Base-by-base conservation (phyloP, 192 early-diverging fungal species). In the Glomus cerebriforme region DNA sequence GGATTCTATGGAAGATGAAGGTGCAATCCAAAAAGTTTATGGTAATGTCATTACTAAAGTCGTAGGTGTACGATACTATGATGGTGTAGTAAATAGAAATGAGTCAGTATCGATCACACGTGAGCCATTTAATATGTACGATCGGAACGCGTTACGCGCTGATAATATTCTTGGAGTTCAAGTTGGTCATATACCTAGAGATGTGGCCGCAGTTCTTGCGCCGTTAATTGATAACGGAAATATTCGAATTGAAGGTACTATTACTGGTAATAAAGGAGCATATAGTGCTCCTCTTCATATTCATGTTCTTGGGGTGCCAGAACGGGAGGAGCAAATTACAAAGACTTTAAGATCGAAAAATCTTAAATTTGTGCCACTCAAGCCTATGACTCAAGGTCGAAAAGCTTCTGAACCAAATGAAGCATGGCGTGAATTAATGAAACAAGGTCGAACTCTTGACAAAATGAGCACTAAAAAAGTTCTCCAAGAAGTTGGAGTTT, bases 151-250 rank as follows among this genome's bases (percentile, higher is more conserved):
- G 3, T 12, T 63, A 0, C n/a, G 60, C 1, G 60, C 27, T 63
- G 60, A 63, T 63, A 63, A 63, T 63, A 63, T 10, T 63, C 60
- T 63, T 26, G 60, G 60, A 29, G 27, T 12, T 63, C 60, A 63
- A 63, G 60, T 63, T 63, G 60, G 60, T 29, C 60, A 63, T 63
- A 63, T 63, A 27, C 60, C 60, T 27, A 24, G n/a, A 63, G 60
- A 63, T 29, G 9, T 26, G 24, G 60, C 60, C 10, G 3, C 7
- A 12, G 2, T 26, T 10, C 27, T 63, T 27, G 26, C 60, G 1
- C 60, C 60, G 27, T 27, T 63, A 29, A 63, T 63, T 63, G 60
- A 63, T 29, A 27, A 27, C 9, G 27, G 27, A 27, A 7, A 26
- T 27, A 63, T 63, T 27, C n/a, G 60, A 63, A 63, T 63, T 10